These are phyloP conservation scores for Houttuynia cordata DNA, from an alignment of 164 flowering plant genomes.

Conservation along the genomic window DNA sequence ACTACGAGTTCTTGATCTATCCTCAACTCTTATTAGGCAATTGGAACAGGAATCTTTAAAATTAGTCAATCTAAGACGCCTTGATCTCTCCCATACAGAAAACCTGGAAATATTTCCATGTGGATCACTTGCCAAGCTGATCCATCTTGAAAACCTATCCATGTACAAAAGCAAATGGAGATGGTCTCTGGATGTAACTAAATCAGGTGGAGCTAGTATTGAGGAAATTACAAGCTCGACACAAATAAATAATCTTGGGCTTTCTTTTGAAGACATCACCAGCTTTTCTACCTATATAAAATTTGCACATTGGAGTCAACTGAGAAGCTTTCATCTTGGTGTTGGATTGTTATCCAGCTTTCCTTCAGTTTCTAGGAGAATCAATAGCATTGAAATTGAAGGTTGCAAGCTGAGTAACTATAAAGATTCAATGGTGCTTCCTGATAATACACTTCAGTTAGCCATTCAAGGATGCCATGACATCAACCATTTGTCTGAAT, in stretches of 20 bases:
- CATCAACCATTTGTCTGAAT: background rate
- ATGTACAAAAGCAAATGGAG: conserved; percentile 1
- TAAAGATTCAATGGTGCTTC: background rate
- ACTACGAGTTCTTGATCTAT: too few species aligned
- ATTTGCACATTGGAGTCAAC: background rate
- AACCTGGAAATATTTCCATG: conserved; percentile 1
- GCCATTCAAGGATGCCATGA: background rate
- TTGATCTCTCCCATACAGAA: conserved; percentile 6
- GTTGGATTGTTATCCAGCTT: background rate
- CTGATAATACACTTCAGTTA: background rate
- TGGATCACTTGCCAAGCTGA: conserved; percentile 1
- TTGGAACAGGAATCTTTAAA: conserved; percentile 7
- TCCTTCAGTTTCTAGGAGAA: background rate
- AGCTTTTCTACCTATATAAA: background rate
- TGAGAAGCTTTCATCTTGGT: conserved; percentile 2
- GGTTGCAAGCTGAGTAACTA: background rate
- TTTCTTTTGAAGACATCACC: background rate
- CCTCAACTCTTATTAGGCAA: too few species aligned
- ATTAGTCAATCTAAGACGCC: conserved; percentile 7
- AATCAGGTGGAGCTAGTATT: background rate
- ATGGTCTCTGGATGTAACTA: background rate
- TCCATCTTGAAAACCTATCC: conserved; percentile 1
- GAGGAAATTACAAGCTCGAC: conserved; percentile 3
- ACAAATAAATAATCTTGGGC: background rate
- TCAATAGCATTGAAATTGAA: background rate